Evolutionary conservation across 1,284 basidiomycete genomes (phyloP), one percentile per base, ranked within the genome.

Genomic region (Cryptococcus sp.): DNA sequence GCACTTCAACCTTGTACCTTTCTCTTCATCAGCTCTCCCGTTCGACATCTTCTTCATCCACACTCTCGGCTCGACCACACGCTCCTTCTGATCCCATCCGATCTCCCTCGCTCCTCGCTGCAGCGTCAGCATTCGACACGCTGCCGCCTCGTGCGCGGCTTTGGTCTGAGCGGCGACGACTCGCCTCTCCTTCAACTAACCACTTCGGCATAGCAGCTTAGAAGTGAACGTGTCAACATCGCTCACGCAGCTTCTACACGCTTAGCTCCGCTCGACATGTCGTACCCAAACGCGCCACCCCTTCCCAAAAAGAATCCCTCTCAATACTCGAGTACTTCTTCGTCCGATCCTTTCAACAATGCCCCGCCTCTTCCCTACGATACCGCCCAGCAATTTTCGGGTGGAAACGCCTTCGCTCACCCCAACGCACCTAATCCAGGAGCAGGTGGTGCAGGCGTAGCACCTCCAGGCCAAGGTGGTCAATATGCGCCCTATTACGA

Each of bases 401-500:
- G 51, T 23, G 54, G n/a, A 19, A 47, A 47, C 27, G 56, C 42
- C n/a, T 67, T 64, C 46, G 61, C 60, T 42, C 35, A 54, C 39
- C 50, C 61, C 13, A 55, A 56, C 40, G 66, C 62, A 4, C 64
- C 65, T 35, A 68, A 70, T 38, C 67, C 68, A 13, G 68, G 68
- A 30, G 66, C 66, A 13, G 68, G 68, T 27, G 65, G 65, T 49
- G 69, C 66, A 10, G 71, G 70, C 51, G 68, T 69, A 58, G 67
- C 68, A 1, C 62, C 67, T 51, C 60, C 72, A 40, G 57, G 61
- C 17, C 59, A 65, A 52, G 64, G 55, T 48, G 69, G 69, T 5
- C 75, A 70, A 58, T 73, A 74, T 54, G 67, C 68, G 81, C 57
- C 76, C 71, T 88, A 88, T 74, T 85, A 88, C 69, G 89, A 91